A percentile compares a stretch with the other conserved stretches of the same genome.
These are phyloP conservation scores for Eucalyptus viminalis DNA, from an alignment of 345 rosid species.

Conservation along the genomic window DNA sequence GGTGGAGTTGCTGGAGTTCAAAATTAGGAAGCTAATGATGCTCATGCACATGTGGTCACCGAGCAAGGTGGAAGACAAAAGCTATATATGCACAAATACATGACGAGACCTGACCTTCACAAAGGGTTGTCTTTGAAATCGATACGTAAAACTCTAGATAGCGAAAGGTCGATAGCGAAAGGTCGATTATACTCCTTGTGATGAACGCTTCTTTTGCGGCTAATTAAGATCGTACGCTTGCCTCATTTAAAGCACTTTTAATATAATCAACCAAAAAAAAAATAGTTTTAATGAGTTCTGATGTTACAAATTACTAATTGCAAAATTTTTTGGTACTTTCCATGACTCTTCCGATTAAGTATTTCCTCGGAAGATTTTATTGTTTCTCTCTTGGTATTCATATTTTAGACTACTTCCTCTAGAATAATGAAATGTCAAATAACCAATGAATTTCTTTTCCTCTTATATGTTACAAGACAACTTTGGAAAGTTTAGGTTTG, in stretches of 20 bases:
- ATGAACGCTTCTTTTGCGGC: not conserved
- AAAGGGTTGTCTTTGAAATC: not conserved
- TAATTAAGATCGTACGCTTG: not conserved
- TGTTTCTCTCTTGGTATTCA: not conserved
- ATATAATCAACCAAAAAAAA: no score
- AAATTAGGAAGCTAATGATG: not conserved
- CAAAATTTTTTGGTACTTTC: not conserved
- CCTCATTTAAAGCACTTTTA: not conserved
- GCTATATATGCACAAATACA: not conserved
- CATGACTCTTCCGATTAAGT: not conserved
- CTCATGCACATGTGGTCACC: not conserved
- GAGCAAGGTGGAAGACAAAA: not conserved
- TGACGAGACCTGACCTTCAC: not conserved
- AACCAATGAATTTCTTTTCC: not conserved
- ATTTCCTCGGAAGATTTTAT: not conserved
- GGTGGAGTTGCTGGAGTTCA: not conserved
- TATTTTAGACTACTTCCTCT: not conserved
- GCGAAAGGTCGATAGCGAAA: not conserved
- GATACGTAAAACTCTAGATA: not conserved
- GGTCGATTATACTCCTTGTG: not conserved
- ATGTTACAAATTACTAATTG: not conserved
- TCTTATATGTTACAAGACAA: not conserved
- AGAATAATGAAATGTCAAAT: not conserved
- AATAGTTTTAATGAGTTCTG: not conserved
- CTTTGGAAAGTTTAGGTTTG: not conserved